These are phyloP conservation scores for Fallopia convolvulus DNA, from an alignment of 148 eudicot genomes.

Conservation along the genomic window DNA sequence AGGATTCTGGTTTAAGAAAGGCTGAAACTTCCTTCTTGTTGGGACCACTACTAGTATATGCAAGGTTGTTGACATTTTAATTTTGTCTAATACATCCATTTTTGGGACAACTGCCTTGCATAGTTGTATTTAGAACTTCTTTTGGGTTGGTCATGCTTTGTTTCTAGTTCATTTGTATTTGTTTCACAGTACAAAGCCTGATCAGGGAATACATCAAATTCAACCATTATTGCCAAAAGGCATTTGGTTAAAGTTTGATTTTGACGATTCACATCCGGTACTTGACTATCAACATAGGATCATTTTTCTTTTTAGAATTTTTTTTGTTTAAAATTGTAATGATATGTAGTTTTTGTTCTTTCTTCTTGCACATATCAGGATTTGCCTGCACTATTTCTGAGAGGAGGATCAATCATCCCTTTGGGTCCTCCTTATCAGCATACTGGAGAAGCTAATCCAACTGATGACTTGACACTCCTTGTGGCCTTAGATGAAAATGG, in stretches of 20 bases:
- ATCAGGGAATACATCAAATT: constrained; percentile 45
- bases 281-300: not conserved
- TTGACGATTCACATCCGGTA: constrained; percentile 96
- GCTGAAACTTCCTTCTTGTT: constrained; percentile 72
- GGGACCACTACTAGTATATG: constrained; percentile 75
- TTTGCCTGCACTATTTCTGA: constrained; percentile 69
- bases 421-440: constrained; percentile 63
- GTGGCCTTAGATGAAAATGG: constrained; percentile 88
- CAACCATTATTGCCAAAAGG: constrained; percentile 68
- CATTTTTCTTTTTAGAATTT: not conserved
- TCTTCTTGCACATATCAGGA: constrained; percentile 34
- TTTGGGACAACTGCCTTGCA: not conserved
- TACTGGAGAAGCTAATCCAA: constrained; percentile 65
- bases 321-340: not conserved
- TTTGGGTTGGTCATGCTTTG: not conserved
- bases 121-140: not conserved
- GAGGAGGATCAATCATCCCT: constrained; percentile 89
- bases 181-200: constrained; percentile 46
- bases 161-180: not conserved
- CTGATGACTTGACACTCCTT: constrained; percentile 71
- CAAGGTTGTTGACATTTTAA: constrained; percentile 42
- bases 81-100: not conserved
- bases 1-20: constrained; percentile 57
- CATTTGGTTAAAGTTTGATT: constrained; percentile 85
- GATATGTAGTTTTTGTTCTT: not conserved